phyloP scores from a whole-genome alignment of 345 rosid species.

The Citrus unshiu region DNA sequence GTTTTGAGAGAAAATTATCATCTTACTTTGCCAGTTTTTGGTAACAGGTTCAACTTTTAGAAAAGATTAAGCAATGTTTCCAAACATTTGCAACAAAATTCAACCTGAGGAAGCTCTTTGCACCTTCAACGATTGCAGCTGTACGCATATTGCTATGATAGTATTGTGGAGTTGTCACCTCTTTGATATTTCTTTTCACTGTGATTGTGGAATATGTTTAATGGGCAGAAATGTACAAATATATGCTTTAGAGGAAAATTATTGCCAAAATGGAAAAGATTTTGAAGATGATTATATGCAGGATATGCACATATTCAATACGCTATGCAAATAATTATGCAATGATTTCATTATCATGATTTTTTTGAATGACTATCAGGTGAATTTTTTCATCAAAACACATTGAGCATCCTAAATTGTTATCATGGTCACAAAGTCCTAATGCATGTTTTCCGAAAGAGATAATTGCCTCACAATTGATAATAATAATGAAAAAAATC shows the following conservation, averaged over 20 bases:
- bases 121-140: slow-evolving; percentile 27
- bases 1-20: background rate
- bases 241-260: no score
- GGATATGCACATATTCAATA: background rate
- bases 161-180: background rate
- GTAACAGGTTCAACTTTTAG: background rate
- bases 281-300: background rate
- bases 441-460: background rate
- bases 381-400: background rate
- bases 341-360: background rate
- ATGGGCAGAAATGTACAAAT: background rate
- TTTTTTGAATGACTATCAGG: background rate
- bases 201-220: background rate
- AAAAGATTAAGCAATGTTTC: background rate
- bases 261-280: background rate
- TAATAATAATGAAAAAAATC: background rate
- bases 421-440: background rate
- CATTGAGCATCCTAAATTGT: background rate
- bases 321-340: background rate
- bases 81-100: slow-evolving; percentile 2
- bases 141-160: slow-evolving; percentile 7
- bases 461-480: background rate
- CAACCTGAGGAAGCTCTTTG: slow-evolving; percentile 16
- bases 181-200: background rate
- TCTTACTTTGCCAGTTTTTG: background rate